Evolutionary conservation across 352 stramenopile species (phyloP).

Genomic region (Aphanomyces stellatus): DNA sequence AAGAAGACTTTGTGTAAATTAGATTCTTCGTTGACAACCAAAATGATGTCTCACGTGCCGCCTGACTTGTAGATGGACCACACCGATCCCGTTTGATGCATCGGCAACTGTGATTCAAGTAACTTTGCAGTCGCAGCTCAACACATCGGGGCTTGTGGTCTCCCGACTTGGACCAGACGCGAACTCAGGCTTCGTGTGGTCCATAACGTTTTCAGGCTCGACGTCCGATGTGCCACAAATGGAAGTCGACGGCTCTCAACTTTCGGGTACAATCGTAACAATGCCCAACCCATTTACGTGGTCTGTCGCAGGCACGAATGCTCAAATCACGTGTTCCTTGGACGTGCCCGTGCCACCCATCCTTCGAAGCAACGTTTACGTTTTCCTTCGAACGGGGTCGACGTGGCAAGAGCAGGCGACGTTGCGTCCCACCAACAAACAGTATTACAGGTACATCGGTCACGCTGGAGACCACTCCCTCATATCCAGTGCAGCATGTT

Average conservation of each 20-base stretch:
- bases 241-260: conserved; percentile 34
- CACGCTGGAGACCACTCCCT: background rate
- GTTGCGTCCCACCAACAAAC: conserved; percentile 85
- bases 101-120: conserved; percentile 33
- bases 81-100: conserved; percentile 44
- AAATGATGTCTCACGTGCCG: background rate
- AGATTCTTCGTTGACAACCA: background rate
- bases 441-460: conserved; percentile 61
- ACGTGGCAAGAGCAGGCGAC: conserved; percentile 80
- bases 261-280: conserved; percentile 26
- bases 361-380: conserved; percentile 51
- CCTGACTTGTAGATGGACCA: background rate
- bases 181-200: conserved; percentile 69
- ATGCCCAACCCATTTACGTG: conserved; percentile 28
- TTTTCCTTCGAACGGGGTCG: conserved; percentile 43
- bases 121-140: conserved; percentile 58
- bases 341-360: conserved; percentile 43
- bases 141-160: conserved; percentile 62
- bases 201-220: conserved; percentile 61
- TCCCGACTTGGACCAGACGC: conserved; percentile 40
- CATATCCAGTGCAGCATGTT: conserved; percentile 50
- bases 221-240: conserved; percentile 50
- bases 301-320: background rate
- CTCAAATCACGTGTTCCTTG: conserved; percentile 31
- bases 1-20: conserved; percentile 12